Evolutionary conservation across 768 basidiomycete genomes (phyloP), one percentile per base, ranked within the genome.

Genomic region (Tricholoma sp.): DNA sequence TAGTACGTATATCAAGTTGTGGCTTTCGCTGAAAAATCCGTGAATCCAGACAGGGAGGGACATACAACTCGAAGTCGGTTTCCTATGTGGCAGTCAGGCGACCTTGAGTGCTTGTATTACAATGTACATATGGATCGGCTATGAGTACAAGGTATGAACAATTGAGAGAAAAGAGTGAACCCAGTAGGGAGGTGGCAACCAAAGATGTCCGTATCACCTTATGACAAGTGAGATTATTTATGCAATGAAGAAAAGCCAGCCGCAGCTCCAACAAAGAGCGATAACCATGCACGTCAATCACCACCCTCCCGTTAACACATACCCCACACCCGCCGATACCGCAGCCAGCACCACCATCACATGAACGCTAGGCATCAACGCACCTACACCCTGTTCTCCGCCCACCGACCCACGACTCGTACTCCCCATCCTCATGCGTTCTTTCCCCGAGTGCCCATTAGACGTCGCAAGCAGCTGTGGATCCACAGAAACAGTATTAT

Each of bases 401-500:
- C 50, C 66, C 34, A 54, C 42, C n/a, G 63, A 66, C n/a, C 70
- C 69, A 24, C 59, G 54, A 57, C 70, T 73, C 52, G 74, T 76
- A 18, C 72, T 69, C 15, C 71, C 70, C 42, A 71, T 32, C 34
- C 60, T 41, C 48, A 52, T 13, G 31, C 59, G 41, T 20, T 66
- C 66, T 17, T 64, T 64, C 39, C 65, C 75, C 1, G 70, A 71
- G 24, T 73, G 65, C 4, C 78, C 79, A 59, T 80, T 80, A 20
- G 74, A 77, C 12, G 82, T 85, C 50, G 80, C 78, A n/a, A 91
- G 68, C 1, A 78, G 76, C 4, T 69, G 59, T 0, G 78, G 73
- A 63, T 83, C 77, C n/a, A 88, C 69, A 0, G 80, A 83, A 1
- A 75, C 78, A 1, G 84, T 84, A 57, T 82, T 82, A 20, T 65